Evolutionary conservation across 2,329 filamentous ascomycete species (phyloP).

Genomic region (Neofusicoccum ribis): DNA sequence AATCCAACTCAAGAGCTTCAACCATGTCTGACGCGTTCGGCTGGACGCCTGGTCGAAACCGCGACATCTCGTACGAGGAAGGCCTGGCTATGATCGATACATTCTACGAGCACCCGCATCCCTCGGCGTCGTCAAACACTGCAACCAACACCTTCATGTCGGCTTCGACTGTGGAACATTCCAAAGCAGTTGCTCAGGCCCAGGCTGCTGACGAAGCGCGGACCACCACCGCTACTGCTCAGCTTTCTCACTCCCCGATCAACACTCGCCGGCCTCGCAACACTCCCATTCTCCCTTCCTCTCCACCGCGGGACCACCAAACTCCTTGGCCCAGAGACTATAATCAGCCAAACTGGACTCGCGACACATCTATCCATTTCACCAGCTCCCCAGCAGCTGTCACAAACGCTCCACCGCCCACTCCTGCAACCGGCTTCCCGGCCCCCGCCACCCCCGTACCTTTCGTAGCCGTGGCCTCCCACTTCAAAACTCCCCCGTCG

Average conservation of each 20-base stretch:
- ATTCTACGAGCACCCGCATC: neutral
- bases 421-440: neutral
- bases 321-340: neutral
- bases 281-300: neutral
- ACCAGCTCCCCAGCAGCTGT: neutral
- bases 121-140: neutral
- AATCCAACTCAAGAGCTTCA: neutral
- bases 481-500: neutral
- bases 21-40: neutral
- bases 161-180: neutral
- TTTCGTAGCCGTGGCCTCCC: neutral
- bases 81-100: constrained; percentile 2
- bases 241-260: neutral
- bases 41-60: neutral
- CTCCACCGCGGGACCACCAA: neutral
- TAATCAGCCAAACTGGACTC: neutral
- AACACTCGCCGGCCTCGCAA: neutral
- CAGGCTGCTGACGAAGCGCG: neutral
- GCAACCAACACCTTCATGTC: neutral
- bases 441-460: neutral
- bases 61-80: constrained; percentile 1
- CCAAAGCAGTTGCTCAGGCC: neutral
- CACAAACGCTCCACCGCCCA: neutral
- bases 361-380: neutral
- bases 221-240: neutral